Base-by-base conservation (phyloP, 129 eudicot genomes). In the Artemisia annua region DNA sequence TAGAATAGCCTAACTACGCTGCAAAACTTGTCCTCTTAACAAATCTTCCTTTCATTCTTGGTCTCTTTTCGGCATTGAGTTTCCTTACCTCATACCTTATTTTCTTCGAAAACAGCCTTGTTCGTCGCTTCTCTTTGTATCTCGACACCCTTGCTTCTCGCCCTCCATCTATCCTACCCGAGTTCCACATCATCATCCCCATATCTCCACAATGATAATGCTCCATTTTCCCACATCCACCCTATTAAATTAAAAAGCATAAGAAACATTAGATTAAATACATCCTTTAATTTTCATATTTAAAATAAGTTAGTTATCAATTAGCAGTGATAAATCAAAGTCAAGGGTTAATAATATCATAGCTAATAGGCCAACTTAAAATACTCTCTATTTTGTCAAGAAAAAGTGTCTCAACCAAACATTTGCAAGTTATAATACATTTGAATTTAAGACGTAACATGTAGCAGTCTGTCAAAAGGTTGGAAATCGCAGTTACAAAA, bases 1-100 rank as follows among this genome's bases (percentile, higher is more conserved):
- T 24, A 51, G 60, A 24, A 26, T 50, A 24, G n/a, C 60, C 62
- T 68, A 51, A 28, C 17, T 28, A 52, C 43, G 72, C 80, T 28
- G 80, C 75, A 75, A 80, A 77, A 58, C 85, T 32, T 48, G 96
- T 39, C 51, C 89, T 71, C 81, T 87, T 87, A n/a, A 87, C 92
- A 65, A 87, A 87, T 70, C 92, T 82, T 17, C 92, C 92, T 84
- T 87, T 87, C 71, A 87, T 84, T 58, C 92, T 55, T 1, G 89
- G 89, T 73, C 92, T 84, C 78, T 82, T 87, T 71, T 87, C 92
- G 3, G 92, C 92, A 74, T 87, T 84, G 69, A 87, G 35, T 74
- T 87, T 87, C 57, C 92, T 75, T n/a, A 87, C 92, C 74, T 84
- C 82, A 60, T 87, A 87, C 80, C 92, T 76, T 57, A 87, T 87